A percentile compares a stretch with the other conserved stretches of the same genome.
Conservation (phyloP, 441 rosid genomes). For the Erodium chrysanthum region DNA sequence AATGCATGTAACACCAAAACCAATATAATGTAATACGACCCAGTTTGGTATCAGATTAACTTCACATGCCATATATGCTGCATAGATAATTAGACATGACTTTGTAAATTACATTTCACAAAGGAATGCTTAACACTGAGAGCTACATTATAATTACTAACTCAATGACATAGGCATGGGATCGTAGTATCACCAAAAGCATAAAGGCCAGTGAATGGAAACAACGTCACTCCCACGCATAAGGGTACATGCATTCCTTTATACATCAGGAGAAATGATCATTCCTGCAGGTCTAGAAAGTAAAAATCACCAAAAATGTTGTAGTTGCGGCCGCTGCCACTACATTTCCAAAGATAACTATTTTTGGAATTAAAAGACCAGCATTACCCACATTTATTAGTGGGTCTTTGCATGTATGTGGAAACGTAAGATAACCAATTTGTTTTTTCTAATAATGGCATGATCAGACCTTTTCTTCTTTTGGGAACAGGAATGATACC, state of each 20-base stretch:
- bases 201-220: neutral
- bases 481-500: neutral
- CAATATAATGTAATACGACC: neutral
- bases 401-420: neutral
- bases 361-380: neutral
- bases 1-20: conserved; percentile 1
- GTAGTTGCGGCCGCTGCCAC: neutral
- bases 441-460: neutral
- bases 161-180: conserved; percentile 1
- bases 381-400: neutral
- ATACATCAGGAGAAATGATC: neutral
- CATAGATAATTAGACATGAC: neutral
- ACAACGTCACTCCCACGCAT: neutral
- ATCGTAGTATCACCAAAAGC: conserved; percentile 1
- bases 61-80: neutral
- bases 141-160: neutral
- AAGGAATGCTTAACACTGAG: conserved; percentile 3
- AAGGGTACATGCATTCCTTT: neutral
- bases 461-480: neutral
- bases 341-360: neutral
- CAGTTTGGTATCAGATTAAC: neutral
- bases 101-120: neutral
- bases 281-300: neutral
- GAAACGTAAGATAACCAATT: neutral
- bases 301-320: neutral